Evolutionary conservation across 1,284 basidiomycete species (phyloP), one percentile per base, ranked within the genome.

Genomic region (Hymenochaete sp.): DNA sequence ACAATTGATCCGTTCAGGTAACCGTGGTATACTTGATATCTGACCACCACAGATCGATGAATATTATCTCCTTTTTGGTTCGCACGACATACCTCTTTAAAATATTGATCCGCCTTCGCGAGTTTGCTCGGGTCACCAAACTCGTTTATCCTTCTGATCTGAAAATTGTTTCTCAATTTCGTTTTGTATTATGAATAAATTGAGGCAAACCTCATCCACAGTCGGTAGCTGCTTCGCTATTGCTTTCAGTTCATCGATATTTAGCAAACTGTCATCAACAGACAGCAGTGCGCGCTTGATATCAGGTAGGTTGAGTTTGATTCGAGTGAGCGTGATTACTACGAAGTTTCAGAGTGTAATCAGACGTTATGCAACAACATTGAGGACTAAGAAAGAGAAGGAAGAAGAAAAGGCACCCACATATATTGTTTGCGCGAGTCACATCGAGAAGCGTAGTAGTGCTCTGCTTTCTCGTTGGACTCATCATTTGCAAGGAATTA

Each of bases 101-200:
- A 86, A 63, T 86, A 93, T 57, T 83, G 83, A 58, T 96, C 92
- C 14, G 88, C 80, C 56, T 86, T 88, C 3, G 85, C 77, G 3
- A 91, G 69, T 60, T 82, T 82, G 47, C 67, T 68, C 14, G 81
- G 66, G 49, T 89, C 81, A 0, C 69, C 73, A 55, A 82, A 88
- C 36, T 75, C 73, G 49, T 72, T 75, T 33, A 91, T 71, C 14
- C 79, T 68, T 14, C 70, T 67, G 35, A 80, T 66, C 81, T 87
- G 53, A 2, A 35, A 31, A 16, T 14, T 22, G 26, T 9, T 7
- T 31, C 10, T 22, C 22, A 16, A 26, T 11, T 40, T 13, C 26
- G 13, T 25, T 8, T 26, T 22, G n/a, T 40, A 14, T 35, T 35
- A 24, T 24, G 18, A 13, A 41, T 40, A 11, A 38, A 49, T n/a